These are phyloP conservation scores for Paramarasmius palmivorus DNA, from an alignment of 1,284 basidiomycete genomes.

Conservation along the genomic window DNA sequence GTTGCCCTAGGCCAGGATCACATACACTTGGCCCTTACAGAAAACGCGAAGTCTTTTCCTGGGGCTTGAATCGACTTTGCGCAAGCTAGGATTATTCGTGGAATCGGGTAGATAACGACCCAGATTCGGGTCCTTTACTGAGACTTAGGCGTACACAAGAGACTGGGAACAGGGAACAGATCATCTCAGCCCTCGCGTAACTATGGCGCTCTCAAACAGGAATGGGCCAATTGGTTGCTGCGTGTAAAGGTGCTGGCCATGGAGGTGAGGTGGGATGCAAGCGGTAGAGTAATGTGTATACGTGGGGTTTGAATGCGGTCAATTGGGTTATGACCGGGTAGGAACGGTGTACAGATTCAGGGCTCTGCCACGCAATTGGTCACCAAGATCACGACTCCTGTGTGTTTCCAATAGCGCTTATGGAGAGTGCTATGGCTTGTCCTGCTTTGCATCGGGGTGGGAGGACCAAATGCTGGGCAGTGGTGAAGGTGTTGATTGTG, in stretches of 20 bases:
- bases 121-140: background rate
- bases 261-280: constrained; percentile 62
- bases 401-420: constrained; percentile 71
- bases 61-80: constrained; percentile 89
- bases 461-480: constrained; percentile 47
- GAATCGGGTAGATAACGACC: constrained; percentile 64
- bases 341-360: constrained; percentile 14
- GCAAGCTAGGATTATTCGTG: constrained; percentile 89
- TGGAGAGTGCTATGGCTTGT: constrained; percentile 46
- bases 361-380: constrained; percentile 82
- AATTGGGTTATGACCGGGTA: constrained; percentile 64
- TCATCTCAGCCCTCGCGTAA: constrained; percentile 13
- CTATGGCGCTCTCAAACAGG: constrained; percentile 79
- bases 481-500: constrained; percentile 79
- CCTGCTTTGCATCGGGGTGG: constrained; percentile 2
- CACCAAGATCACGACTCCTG: constrained; percentile 69
- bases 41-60: constrained; percentile 80
- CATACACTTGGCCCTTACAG: constrained; percentile 84
- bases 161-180: constrained; percentile 11
- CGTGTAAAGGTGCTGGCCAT: constrained; percentile 85
- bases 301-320: constrained; percentile 97
- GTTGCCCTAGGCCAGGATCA: constrained; percentile 94
- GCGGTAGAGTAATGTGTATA: constrained; percentile 70
- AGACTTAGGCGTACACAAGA: no score
- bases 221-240: constrained; percentile 83